Conservation (phyloP, 2,329 filamentous ascomycete genomes). For the Saccharata proteae region DNA sequence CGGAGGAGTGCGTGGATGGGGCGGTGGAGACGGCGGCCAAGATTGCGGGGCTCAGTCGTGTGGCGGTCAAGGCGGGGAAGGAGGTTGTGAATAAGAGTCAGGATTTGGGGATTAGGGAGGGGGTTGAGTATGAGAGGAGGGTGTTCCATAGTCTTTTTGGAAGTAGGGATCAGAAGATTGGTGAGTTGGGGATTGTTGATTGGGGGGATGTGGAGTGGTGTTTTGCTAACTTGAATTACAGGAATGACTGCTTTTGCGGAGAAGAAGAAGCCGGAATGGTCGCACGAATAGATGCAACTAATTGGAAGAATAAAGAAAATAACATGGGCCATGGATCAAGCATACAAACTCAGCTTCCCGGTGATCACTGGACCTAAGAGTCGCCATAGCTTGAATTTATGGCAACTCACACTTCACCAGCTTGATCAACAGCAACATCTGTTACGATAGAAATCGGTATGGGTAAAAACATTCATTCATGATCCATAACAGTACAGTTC, state of each 20-base stretch:
- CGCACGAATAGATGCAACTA: conserved; percentile 48
- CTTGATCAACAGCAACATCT: too few relatives aligned
- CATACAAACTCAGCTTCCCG: too few relatives aligned
- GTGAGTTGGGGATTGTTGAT: conserved; percentile 30
- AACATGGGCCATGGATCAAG: too few relatives aligned
- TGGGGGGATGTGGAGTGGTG: neutral
- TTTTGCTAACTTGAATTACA: conserved; percentile 13
- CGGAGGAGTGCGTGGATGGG: conserved; percentile 72
- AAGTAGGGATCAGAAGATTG: conserved; percentile 92
- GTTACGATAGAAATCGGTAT: too few relatives aligned
- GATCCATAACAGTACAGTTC: too few relatives aligned
- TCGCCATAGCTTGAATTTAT: too few relatives aligned
- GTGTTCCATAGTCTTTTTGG: conserved; percentile 92
- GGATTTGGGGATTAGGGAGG: conserved; percentile 74
- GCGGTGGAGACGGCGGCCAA: conserved; percentile 75
- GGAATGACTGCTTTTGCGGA: conserved; percentile 86
- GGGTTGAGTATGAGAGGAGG: conserved; percentile 86
- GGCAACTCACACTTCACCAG: too few relatives aligned
- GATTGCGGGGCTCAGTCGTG: conserved; percentile 74
- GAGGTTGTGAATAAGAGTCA: conserved; percentile 99
- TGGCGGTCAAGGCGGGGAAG: conserved; percentile 84
- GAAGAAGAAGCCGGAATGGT: conserved; percentile 90
- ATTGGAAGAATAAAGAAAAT: neutral
- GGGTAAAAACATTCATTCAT: too few relatives aligned
- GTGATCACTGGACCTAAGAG: too few relatives aligned